These are phyloP conservation scores for Cystobasidium slooffiae DNA, from an alignment of 1,284 basidiomycete genomes.

Conservation along the genomic window DNA sequence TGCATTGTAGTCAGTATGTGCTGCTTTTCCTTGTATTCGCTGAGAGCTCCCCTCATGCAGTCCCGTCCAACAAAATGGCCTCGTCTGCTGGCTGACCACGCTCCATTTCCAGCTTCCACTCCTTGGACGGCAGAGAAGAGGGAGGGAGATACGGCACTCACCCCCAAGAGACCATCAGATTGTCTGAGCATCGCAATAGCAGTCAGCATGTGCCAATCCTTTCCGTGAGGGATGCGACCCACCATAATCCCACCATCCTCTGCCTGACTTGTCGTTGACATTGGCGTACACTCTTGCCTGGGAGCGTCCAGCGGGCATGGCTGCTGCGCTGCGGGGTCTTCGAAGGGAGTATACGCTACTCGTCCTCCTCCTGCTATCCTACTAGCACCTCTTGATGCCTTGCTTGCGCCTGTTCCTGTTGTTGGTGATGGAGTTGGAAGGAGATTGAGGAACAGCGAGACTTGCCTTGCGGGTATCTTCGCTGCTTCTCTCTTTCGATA, in stretches of 20 bases:
- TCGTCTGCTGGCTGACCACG: conserved; percentile 3
- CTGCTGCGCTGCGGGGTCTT: neutral
- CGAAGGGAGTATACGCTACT: no score
- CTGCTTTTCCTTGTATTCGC: no score
- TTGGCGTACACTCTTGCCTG: conserved; percentile 63
- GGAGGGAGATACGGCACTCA: conserved; percentile 48
- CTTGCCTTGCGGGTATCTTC: no score
- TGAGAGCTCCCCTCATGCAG: neutral
- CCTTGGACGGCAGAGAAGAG: neutral
- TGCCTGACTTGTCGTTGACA: conserved; percentile 65
- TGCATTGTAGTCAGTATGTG: no score
- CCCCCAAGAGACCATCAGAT: conserved; percentile 91
- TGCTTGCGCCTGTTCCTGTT: no score
- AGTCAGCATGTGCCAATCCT: conserved; percentile 26
- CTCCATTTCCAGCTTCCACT: neutral
- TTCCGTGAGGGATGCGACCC: conserved; percentile 47
- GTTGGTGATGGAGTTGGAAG: no score
- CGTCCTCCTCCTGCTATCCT: no score
- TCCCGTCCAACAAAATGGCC: neutral
- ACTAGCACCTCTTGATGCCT: no score
- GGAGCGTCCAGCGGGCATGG: conserved; percentile 39
- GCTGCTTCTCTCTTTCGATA: no score
- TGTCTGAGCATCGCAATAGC: conserved; percentile 63
- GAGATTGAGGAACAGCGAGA: no score
- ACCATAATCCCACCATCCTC: conserved; percentile 68